Conservation (phyloP, 2,329 filamentous ascomycete genomes). For the Hortaea werneckii region DNA sequence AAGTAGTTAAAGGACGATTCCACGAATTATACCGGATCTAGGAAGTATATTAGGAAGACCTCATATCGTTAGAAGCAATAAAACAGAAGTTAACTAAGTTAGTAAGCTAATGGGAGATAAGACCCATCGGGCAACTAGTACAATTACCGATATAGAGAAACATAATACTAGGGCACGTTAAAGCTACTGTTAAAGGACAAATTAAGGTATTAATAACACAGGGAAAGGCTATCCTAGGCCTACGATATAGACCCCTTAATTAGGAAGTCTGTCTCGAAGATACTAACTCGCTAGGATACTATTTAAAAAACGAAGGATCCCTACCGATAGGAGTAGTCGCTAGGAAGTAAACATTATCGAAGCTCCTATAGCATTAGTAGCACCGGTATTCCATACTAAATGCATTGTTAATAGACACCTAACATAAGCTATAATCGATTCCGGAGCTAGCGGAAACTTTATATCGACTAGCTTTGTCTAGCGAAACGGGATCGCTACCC, state of each 20-base stretch:
- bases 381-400: slow-evolving; percentile 2
- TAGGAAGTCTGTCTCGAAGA: too few relatives aligned
- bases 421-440: slow-evolving; percentile 6
- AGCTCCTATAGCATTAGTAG: slow-evolving; percentile 1
- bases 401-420: slow-evolving; percentile 4
- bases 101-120: not conserved
- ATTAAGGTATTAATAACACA: too few relatives aligned
- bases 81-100: not conserved
- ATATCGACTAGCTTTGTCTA: slow-evolving; percentile 3
- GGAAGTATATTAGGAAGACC: not conserved
- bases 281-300: not conserved
- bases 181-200: too few relatives aligned
- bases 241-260: too few relatives aligned
- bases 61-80: not conserved
- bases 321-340: not conserved
- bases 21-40: not conserved
- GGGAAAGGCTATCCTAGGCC: too few relatives aligned
- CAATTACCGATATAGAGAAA: not conserved
- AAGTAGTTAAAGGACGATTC: not conserved
- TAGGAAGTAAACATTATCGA: not conserved
- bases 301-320: not conserved
- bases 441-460: slow-evolving; percentile 7
- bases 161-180: not conserved
- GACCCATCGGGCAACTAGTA: not conserved
- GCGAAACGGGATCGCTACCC: slow-evolving; percentile 5